phyloP scores from a whole-genome alignment of 306 rosid genomes.

The Sindora glabra region DNA sequence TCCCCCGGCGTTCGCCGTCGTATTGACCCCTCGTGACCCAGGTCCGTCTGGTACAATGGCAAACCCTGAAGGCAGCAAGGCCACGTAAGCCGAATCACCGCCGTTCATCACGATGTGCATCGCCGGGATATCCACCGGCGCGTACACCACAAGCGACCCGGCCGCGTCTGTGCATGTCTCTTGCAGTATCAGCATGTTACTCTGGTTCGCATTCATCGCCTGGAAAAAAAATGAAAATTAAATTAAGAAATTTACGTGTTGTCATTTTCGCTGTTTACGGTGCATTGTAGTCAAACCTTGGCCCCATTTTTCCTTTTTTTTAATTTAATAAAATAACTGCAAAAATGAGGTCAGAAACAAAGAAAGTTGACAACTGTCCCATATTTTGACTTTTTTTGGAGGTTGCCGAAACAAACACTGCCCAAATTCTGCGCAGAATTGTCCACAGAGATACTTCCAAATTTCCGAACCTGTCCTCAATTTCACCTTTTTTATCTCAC shows the following conservation, averaged over 20 bases:
- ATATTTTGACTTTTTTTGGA: slow-evolving; percentile 49
- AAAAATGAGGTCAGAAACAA: slow-evolving; percentile 18
- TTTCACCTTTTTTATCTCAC: slow-evolving; percentile 9
- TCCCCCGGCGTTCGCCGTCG: not conserved
- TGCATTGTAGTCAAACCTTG: slow-evolving; percentile 29
- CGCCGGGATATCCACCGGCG: slow-evolving; percentile 97
- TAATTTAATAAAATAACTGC: too few species aligned
- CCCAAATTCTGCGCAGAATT: not conserved
- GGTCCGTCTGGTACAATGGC: slow-evolving; percentile 90
- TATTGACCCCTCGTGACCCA: slow-evolving; percentile 30
- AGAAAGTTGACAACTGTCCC: slow-evolving; percentile 30
- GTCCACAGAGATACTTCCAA: slow-evolving; percentile 50
- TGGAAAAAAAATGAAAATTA: slow-evolving; percentile 1
- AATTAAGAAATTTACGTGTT: not conserved
- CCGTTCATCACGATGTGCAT: slow-evolving; percentile 98
- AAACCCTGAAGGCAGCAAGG: slow-evolving; percentile 73
- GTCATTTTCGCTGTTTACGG: slow-evolving; percentile 15
- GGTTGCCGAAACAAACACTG: slow-evolving; percentile 31
- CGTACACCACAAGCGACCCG: slow-evolving; percentile 91
- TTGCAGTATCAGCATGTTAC: slow-evolving; percentile 89
- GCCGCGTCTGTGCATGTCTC: slow-evolving; percentile 89
- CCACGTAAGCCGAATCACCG: slow-evolving; percentile 94
- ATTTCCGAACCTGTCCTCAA: slow-evolving; percentile 30
- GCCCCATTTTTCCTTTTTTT: too few species aligned
- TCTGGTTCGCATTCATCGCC: slow-evolving; percentile 81